Evolutionary conservation across 2,329 filamentous ascomycete species (phyloP).

Genomic region (Monosporascus cannonballus): DNA sequence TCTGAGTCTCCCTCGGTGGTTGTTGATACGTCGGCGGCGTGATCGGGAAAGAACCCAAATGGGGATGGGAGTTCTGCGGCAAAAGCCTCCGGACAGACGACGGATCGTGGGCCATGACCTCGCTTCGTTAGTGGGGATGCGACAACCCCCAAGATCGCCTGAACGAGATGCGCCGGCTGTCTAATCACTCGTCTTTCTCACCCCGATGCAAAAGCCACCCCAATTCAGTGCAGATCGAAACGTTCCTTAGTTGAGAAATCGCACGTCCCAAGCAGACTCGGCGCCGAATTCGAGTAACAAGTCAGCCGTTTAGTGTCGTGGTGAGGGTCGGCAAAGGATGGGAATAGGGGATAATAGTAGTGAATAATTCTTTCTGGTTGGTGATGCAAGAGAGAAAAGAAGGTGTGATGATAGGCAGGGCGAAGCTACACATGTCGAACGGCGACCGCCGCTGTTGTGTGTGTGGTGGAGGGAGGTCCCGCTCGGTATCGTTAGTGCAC

Average conservation of each 20-base stretch:
- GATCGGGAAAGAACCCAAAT: conserved; percentile 73
- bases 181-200: no score
- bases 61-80: conserved; percentile 59
- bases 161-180: no score
- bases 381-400: neutral
- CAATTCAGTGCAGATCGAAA: no score
- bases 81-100: conserved; percentile 54
- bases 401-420: neutral
- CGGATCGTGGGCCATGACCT: conserved; percentile 56
- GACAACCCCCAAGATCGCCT: no score
- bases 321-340: neutral
- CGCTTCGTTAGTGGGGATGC: neutral
- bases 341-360: neutral
- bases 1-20: conserved; percentile 69
- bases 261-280: no score
- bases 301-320: neutral
- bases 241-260: no score
- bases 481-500: no score
- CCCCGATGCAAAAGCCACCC: no score
- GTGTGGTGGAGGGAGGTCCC: neutral
- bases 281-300: no score
- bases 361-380: neutral
- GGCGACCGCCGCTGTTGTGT: neutral
- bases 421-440: neutral
- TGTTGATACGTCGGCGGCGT: conserved; percentile 54